Evolutionary conservation across 352 stramenopile species (phyloP), one percentile per base, ranked within the genome.

Genomic region (Peronospora farinosa): DNA sequence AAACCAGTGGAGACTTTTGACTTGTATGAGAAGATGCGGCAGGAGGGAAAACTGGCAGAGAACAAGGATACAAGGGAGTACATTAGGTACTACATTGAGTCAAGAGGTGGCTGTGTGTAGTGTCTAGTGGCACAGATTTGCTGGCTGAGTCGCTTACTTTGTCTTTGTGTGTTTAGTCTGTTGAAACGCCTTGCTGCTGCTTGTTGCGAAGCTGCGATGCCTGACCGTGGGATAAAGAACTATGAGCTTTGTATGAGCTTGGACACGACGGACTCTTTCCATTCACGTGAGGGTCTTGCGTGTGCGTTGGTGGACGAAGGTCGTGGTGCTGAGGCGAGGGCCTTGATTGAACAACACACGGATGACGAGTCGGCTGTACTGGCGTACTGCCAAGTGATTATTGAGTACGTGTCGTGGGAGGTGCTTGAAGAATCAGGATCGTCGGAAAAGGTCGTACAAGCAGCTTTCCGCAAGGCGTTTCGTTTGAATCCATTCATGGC

Each of bases 321-420:
- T 12, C 72, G 75, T 13, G 83, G 80, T 13, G 78, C 65, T 4
- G 79, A 93, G 45, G 83, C 80, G 5, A 74, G 83, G 2, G 68
- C 52, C 16, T 51, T 92, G 33, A 75, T 93, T 45, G 80, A 92
- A 16, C 59, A 80, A 36, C 79, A 84, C 59, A 55, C 59, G 21
- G 63, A 65, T 25, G 54, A 75, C 10, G 39, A 67, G 10, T 88
- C 83, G 31, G 72, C 78, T 1, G 68, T 93, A 47, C 57, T 93
- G 5, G 83, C 82, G 21, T 93, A 92, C 52, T 92, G 80, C 44
- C 78, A 73, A 25, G 81, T 91, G 39, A 80, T 93, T 27, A 68
- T 93, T 31, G 83, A 93, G 54, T 93, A 93, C 63, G 79, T 93
- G 32, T 90, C 78, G 16, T 93, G 83, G 83, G 83, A 93, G 53